A percentile compares a stretch with the other conserved stretches of the same genome.
phyloP scores from a whole-genome alignment of 225 moss, liverwort and hornwort species.

The Sphagnum contortum region DNA sequence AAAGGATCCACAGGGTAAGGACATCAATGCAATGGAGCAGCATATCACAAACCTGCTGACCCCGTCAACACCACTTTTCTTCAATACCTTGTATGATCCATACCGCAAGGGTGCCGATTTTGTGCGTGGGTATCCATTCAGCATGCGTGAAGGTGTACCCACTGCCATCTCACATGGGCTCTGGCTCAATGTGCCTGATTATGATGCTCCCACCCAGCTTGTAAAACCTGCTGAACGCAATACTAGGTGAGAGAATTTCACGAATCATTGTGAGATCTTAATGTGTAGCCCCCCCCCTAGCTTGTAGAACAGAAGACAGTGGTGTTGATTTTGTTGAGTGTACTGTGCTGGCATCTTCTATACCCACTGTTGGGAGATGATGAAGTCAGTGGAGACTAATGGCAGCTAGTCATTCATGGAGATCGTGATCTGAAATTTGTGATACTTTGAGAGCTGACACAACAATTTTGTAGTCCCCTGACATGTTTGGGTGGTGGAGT shows the following conservation, averaged over 20 bases:
- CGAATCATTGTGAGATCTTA: no score
- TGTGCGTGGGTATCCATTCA: slow-evolving; percentile 96
- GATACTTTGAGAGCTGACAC: no score
- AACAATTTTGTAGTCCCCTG: no score
- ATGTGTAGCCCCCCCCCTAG: no score
- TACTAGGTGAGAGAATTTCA: background rate
- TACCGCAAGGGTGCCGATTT: slow-evolving; percentile 80
- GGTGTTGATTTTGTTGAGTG: no score
- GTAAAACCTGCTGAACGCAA: slow-evolving; percentile 51
- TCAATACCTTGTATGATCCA: slow-evolving; percentile 91
- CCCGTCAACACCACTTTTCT: slow-evolving; percentile 81
- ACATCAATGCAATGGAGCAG: slow-evolving; percentile 70
- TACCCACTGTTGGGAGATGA: no score
- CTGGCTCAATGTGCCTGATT: slow-evolving; percentile 63
- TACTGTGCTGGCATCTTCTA: no score
- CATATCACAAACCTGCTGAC: slow-evolving; percentile 66
- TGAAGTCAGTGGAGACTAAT: no score
- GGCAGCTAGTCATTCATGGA: no score
- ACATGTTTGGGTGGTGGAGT: no score
- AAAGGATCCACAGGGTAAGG: slow-evolving; percentile 45
- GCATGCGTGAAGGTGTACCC: slow-evolving; percentile 79
- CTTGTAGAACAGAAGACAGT: no score
- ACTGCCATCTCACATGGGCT: slow-evolving; percentile 85
- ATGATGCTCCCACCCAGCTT: slow-evolving; percentile 50
- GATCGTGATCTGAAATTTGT: no score